Conservation (phyloP, 192 early-diverging fungal species). For the Coemansia umbellata region DNA sequence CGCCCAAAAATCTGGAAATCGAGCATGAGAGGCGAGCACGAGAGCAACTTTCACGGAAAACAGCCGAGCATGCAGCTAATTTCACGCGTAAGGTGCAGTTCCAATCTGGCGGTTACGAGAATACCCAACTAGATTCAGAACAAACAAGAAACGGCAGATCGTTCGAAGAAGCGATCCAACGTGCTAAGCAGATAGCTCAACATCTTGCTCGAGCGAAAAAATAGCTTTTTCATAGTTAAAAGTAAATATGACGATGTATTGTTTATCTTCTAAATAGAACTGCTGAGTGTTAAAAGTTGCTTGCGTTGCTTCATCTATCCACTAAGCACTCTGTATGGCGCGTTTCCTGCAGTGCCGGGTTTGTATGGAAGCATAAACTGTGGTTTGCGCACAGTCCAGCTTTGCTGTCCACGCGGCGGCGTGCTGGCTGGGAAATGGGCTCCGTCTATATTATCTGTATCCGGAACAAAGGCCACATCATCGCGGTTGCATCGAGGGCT, state of each 20-base stretch:
- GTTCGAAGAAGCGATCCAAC: slow-evolving; percentile 36
- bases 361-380: slow-evolving; percentile 35
- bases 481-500: background rate
- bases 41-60: slow-evolving; percentile 28
- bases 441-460: slow-evolving; percentile 4
- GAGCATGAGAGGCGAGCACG: slow-evolving; percentile 40
- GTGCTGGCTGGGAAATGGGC: background rate
- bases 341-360: slow-evolving; percentile 3
- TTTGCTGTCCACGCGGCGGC: background rate
- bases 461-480: slow-evolving; percentile 24
- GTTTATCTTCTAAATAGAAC: too few species aligned
- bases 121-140: background rate
- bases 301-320: background rate
- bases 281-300: too few species aligned
- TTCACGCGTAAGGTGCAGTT: slow-evolving; percentile 24
- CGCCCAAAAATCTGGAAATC: slow-evolving; percentile 20
- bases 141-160: slow-evolving; percentile 15
- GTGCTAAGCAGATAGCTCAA: slow-evolving; percentile 44
- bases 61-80: slow-evolving; percentile 17
- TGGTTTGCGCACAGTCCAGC: background rate
- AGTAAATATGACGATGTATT: background rate
- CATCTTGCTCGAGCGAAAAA: slow-evolving; percentile 19
- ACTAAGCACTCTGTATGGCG: slow-evolving; percentile 8
- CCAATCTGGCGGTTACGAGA: slow-evolving; percentile 13
- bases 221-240: background rate